Evolutionary conservation across 1,139 yeast genomes (phyloP).

Genomic region (Saccharomyces uvarum): DNA sequence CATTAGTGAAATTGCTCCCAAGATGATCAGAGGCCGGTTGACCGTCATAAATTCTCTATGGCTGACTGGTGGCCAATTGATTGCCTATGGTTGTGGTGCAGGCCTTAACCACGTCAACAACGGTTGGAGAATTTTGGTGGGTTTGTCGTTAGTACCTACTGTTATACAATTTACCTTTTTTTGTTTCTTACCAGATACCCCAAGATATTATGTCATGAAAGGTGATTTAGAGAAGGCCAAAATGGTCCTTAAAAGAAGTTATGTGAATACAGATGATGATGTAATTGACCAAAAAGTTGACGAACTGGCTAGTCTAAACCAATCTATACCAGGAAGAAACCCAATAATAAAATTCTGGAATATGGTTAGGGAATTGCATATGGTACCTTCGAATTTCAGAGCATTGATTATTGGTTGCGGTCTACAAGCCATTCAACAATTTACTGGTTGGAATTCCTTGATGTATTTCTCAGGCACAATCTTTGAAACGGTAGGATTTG

Average conservation of each 20-base stretch:
- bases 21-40: constrained; percentile 81
- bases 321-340: constrained; percentile 56
- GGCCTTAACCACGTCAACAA: constrained; percentile 64
- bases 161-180: constrained; percentile 68
- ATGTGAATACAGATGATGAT: constrained; percentile 49
- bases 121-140: constrained; percentile 93
- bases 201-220: constrained; percentile 74
- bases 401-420: constrained; percentile 87
- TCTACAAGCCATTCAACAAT: constrained; percentile 89
- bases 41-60: constrained; percentile 45
- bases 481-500: constrained; percentile 80
- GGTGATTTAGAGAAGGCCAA: constrained; percentile 60
- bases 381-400: constrained; percentile 72
- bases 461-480: constrained; percentile 91
- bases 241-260: constrained; percentile 52
- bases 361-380: constrained; percentile 62
- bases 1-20: constrained; percentile 87
- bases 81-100: constrained; percentile 90
- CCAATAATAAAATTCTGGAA: constrained; percentile 49
- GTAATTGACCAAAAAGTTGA: constrained; percentile 50
- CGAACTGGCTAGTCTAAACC: constrained; percentile 50
- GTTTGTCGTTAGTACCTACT: constrained; percentile 83
- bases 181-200: constrained; percentile 88
- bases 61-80: constrained; percentile 79
- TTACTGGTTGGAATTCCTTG: constrained; percentile 89